Evolutionary conservation across 306 rosid genomes (phyloP).

Genomic region (Lathyrus oleraceus): DNA sequence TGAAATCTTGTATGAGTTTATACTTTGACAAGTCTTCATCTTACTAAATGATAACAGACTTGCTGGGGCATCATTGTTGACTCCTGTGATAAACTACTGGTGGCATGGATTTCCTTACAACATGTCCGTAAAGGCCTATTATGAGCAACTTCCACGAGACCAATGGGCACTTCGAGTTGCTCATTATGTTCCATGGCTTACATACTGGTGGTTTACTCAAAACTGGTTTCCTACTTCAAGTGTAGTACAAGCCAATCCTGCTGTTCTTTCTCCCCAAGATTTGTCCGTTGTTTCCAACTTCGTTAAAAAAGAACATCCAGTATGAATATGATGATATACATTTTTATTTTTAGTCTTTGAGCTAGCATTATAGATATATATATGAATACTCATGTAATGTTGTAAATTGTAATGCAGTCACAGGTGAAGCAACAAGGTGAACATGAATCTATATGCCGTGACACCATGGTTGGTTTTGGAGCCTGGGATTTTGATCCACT

Average conservation of each 20-base stretch:
- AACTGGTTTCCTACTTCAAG: constrained; percentile 54
- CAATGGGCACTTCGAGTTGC: constrained; percentile 58
- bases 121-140: constrained; percentile 40
- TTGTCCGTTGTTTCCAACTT: constrained; percentile 21
- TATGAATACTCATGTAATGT: too few species aligned
- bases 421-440: constrained; percentile 56
- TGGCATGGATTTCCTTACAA: constrained; percentile 54
- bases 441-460: constrained; percentile 54
- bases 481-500: constrained; percentile 63
- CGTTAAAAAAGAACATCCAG: neutral
- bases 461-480: constrained; percentile 56
- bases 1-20: too few species aligned
- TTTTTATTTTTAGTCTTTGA: too few species aligned
- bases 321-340: too few species aligned
- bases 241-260: constrained; percentile 25
- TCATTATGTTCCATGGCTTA: constrained; percentile 55
- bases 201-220: constrained; percentile 61
- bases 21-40: too few species aligned
- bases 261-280: constrained; percentile 47
- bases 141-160: constrained; percentile 39
- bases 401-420: constrained; percentile 30
- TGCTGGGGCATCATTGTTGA: constrained; percentile 49
- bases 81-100: constrained; percentile 61
- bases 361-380: too few species aligned
- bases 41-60: constrained; percentile 38